A percentile compares a stretch with the other conserved stretches of the same genome.
These are phyloP conservation scores for Bipolaris victoriae DNA, from an alignment of 2,329 filamentous ascomycete genomes.

Conservation along the genomic window DNA sequence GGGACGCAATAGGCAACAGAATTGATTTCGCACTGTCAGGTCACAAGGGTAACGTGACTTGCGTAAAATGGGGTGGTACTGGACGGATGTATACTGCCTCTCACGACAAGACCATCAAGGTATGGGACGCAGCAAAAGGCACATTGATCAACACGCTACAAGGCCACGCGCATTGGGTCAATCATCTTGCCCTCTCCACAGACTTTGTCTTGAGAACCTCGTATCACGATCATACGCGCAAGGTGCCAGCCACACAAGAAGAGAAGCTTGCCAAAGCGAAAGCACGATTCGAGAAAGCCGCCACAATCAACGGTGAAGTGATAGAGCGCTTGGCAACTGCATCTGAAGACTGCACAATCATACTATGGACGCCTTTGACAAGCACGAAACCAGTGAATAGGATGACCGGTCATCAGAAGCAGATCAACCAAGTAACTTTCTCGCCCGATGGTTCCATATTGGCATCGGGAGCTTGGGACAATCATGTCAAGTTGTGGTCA, in stretches of 20 bases:
- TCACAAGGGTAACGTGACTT: conserved; percentile 87
- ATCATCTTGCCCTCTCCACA: conserved; percentile 90
- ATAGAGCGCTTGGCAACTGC: conserved; percentile 88
- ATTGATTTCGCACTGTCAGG: conserved; percentile 85
- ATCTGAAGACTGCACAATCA: conserved; percentile 95
- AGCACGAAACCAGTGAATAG: conserved; percentile 85
- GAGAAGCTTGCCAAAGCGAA: conserved; percentile 77
- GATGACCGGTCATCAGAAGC: conserved; percentile 93
- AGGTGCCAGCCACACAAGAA: conserved; percentile 70
- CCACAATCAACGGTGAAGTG: conserved; percentile 74
- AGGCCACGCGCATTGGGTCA: conserved; percentile 92
- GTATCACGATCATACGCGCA: conserved; percentile 81
- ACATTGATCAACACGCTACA: conserved; percentile 79
- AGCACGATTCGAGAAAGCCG: conserved; percentile 84
- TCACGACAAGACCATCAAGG: conserved; percentile 89
- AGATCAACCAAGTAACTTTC: conserved; percentile 94
- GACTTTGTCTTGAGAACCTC: conserved; percentile 87
- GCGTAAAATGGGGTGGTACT: conserved; percentile 93
- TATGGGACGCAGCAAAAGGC: conserved; percentile 84
- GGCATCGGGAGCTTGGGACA: conserved; percentile 90
- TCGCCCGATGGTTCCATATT: conserved; percentile 88
- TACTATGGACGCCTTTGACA: conserved; percentile 82
- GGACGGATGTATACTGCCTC: conserved; percentile 64
- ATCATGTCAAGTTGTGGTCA: conserved; percentile 92
- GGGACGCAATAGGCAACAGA: conserved; percentile 78